These are phyloP conservation scores for Yamadazyma trypodendri DNA, from an alignment of 1,139 yeast species.

Conservation along the genomic window DNA sequence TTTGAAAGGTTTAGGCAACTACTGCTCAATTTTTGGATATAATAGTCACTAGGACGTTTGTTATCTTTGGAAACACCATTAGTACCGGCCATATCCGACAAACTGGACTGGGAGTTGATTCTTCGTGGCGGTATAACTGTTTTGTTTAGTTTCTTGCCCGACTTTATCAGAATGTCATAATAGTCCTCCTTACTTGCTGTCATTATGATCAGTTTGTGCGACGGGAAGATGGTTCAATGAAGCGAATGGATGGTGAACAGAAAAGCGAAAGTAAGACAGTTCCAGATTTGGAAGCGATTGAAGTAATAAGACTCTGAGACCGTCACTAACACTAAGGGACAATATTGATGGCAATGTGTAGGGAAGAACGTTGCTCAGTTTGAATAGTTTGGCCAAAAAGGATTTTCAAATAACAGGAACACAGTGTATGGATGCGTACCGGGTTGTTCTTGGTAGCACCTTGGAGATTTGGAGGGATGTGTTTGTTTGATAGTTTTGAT, in stretches of 20 bases:
- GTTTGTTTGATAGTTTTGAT: not conserved
- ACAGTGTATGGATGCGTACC: no score
- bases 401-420: no score
- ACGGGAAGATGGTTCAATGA: not conserved
- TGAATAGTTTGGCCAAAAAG: no score
- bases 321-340: no score
- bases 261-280: not conserved
- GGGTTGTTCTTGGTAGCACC: no score
- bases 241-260: not conserved
- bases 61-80: slow-evolving; percentile 5
- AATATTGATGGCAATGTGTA: no score
- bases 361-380: no score
- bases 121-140: slow-evolving; percentile 13
- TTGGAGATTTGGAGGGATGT: not conserved
- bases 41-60: slow-evolving; percentile 47
- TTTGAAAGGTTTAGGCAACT: slow-evolving; percentile 13
- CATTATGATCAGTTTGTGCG: slow-evolving; percentile 1
- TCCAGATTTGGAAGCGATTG: no score
- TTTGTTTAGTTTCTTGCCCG: slow-evolving; percentile 12
- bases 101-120: slow-evolving; percentile 16
- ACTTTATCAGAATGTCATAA: slow-evolving; percentile 28
- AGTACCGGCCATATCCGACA: slow-evolving; percentile 3
- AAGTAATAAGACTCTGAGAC: no score
- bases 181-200: slow-evolving; percentile 19
- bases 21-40: slow-evolving; percentile 30